A percentile compares a stretch with the other conserved stretches of the same genome.
These are phyloP conservation scores for Blastobotrys aristatus DNA, from an alignment of 1,139 yeast genomes.

Conservation along the genomic window DNA sequence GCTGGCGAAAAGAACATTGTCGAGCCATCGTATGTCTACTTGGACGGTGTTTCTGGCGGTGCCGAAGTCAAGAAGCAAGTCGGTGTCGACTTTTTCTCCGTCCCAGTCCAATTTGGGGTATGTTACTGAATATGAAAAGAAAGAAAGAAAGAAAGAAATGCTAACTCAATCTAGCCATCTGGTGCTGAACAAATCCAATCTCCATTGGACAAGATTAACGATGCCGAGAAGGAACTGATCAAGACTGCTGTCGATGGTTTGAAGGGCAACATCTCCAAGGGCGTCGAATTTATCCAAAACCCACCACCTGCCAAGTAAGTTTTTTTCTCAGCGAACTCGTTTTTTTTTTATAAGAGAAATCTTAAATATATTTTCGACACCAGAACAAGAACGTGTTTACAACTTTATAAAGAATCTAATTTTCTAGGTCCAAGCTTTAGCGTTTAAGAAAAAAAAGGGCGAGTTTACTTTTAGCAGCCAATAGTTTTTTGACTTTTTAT, in stretches of 20 bases:
- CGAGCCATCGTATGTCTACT: constrained; percentile 62
- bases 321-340: too few relatives aligned
- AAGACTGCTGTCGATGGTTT: constrained; percentile 79
- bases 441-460: too few relatives aligned
- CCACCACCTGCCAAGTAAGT: constrained; percentile 19
- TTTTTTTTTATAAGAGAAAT: too few relatives aligned
- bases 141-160: neutral
- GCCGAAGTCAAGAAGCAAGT: constrained; percentile 33
- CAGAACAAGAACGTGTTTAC: too few relatives aligned
- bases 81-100: constrained; percentile 85
- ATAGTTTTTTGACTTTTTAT: too few relatives aligned
- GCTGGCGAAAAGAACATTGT: constrained; percentile 61
- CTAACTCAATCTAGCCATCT: constrained; percentile 39
- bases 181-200: constrained; percentile 70
- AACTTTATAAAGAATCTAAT: too few relatives aligned
- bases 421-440: too few relatives aligned
- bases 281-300: constrained; percentile 47
- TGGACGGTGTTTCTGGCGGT: constrained; percentile 39
- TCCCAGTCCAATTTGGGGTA: constrained; percentile 72
- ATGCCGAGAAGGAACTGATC: constrained; percentile 52
- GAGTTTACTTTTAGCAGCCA: too few relatives aligned
- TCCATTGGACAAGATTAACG: constrained; percentile 33
- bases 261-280: constrained; percentile 60
- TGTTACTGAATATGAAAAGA: neutral
- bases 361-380: neutral